Conservation (phyloP, 2,329 filamentous ascomycete species). For the Kalaharituber pfeilii region DNA sequence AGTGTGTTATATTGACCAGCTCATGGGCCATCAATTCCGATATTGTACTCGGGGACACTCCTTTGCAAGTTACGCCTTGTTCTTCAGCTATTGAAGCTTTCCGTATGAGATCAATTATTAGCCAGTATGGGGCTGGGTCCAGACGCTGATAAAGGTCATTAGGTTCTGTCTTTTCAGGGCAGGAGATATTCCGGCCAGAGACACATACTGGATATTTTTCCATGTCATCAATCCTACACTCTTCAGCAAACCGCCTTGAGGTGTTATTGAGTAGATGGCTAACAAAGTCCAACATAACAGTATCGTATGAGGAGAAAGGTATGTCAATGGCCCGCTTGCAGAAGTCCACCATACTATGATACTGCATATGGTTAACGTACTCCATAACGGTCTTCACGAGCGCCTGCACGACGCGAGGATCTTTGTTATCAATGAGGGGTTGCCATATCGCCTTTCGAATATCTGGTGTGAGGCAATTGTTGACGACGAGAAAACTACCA, state of each 20-base stretch:
- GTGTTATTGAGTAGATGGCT: slow-evolving; percentile 13
- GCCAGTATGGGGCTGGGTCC: slow-evolving; percentile 14
- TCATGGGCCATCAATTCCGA: slow-evolving; percentile 46
- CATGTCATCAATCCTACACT: not conserved
- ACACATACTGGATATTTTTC: not conserved
- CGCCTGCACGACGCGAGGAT: slow-evolving; percentile 68
- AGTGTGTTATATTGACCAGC: slow-evolving; percentile 42
- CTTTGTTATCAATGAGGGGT: slow-evolving; percentile 61
- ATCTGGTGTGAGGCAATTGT: slow-evolving; percentile 48
- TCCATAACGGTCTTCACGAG: slow-evolving; percentile 44
- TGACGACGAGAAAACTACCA: slow-evolving; percentile 70
- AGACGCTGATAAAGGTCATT: slow-evolving; percentile 2
- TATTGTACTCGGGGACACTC: slow-evolving; percentile 26
- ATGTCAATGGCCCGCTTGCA: slow-evolving; percentile 13
- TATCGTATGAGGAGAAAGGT: slow-evolving; percentile 15
- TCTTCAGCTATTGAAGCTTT: slow-evolving; percentile 16
- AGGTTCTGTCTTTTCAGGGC: not conserved
- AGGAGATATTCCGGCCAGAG: not conserved
- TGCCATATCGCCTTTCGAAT: slow-evolving; percentile 75
- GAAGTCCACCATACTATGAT: slow-evolving; percentile 12
- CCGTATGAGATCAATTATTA: slow-evolving; percentile 18
- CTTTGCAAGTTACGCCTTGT: slow-evolving; percentile 8
- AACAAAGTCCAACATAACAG: slow-evolving; percentile 16
- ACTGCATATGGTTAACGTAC: not conserved
- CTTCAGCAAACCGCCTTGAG: slow-evolving; percentile 7